A percentile compares a stretch with the other conserved stretches of the same genome.
Conservation (phyloP, 2,329 filamentous ascomycete genomes). For the Phialophora expanda region DNA sequence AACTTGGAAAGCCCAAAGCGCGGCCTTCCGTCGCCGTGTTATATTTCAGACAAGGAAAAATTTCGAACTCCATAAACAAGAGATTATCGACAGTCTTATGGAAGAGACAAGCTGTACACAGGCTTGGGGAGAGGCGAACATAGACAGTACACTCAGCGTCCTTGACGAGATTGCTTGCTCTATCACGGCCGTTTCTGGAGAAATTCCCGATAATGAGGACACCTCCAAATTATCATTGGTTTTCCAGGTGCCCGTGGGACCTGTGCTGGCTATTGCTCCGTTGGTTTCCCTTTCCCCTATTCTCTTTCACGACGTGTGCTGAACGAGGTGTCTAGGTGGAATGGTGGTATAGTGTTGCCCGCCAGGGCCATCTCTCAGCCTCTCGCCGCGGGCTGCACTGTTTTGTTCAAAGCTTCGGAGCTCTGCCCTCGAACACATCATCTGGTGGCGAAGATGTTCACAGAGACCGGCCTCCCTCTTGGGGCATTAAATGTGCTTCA, state of each 20-base stretch:
- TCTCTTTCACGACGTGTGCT: no score
- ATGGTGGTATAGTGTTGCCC: slow-evolving; percentile 52
- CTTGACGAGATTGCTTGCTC: neutral
- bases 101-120: neutral
- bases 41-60: no score
- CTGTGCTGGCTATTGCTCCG: slow-evolving; percentile 25
- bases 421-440: slow-evolving; percentile 66
- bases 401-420: slow-evolving; percentile 74
- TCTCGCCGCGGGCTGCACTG: slow-evolving; percentile 66
- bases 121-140: slow-evolving; percentile 15
- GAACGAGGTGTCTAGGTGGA: slow-evolving; percentile 43
- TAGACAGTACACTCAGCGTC: neutral
- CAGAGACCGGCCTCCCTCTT: slow-evolving; percentile 74
- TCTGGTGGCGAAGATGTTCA: slow-evolving; percentile 67
- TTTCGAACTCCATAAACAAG: no score
- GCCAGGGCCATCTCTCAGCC: slow-evolving; percentile 38
- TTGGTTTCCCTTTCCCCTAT: neutral
- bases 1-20: no score
- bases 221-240: slow-evolving; percentile 42
- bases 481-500: slow-evolving; percentile 76
- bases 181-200: slow-evolving; percentile 23
- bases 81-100: no score
- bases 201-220: slow-evolving; percentile 41
- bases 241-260: slow-evolving; percentile 43
- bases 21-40: no score